Base-by-base conservation (phyloP, 768 basidiomycete species). In the Pholiota microspora region DNA sequence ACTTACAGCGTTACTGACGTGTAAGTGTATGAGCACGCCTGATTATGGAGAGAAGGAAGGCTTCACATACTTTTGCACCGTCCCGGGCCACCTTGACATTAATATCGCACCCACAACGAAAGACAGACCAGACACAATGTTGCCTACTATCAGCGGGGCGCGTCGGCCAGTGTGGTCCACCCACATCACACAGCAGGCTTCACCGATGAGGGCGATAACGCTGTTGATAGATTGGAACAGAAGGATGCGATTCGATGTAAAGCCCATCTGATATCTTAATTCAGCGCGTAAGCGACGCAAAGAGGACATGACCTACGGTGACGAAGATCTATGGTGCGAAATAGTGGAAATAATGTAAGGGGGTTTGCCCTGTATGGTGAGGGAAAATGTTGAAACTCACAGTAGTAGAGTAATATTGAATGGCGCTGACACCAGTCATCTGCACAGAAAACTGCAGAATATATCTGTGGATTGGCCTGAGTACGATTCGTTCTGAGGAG, bases 401-500 rank as follows among this genome's bases (percentile, higher is more conserved):
- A 21, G 70, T 72, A 0, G 75, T 76, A 3, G 77, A 78, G 61
- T 79, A 81, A 64, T 80, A 81, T 57, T 82, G 80, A 35, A 85
- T 81, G 34, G 77, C 79, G 47, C 77, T 79, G 51, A 82, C 74
- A 66, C 78, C 82, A 7, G 83, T 85, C 79, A 83, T 82, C 59
- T 85, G 83, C 7, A 82, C 80, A 7, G 78, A 79, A 61, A 81
- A 81, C 62, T 83, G 78, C 1, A 79, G 66, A 36, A 78, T 76
- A 55, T 72, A 74, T 34, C 66, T 73, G n/a, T n/a, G n/a, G n/a
- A n/a, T n/a, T n/a, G n/a, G n/a, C n/a, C n/a, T n/a, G n/a, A n/a
- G n/a, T n/a, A n/a, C n/a, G n/a, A n/a, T n/a, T n/a, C n/a, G n/a
- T n/a, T n/a, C n/a, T n/a, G n/a, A n/a, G n/a, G n/a, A n/a, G n/a